Evolutionary conservation across 495 filamentous ascomycete genomes (phyloP), one percentile per base, ranked within the genome.

Genomic region (Penicillium canescens): DNA sequence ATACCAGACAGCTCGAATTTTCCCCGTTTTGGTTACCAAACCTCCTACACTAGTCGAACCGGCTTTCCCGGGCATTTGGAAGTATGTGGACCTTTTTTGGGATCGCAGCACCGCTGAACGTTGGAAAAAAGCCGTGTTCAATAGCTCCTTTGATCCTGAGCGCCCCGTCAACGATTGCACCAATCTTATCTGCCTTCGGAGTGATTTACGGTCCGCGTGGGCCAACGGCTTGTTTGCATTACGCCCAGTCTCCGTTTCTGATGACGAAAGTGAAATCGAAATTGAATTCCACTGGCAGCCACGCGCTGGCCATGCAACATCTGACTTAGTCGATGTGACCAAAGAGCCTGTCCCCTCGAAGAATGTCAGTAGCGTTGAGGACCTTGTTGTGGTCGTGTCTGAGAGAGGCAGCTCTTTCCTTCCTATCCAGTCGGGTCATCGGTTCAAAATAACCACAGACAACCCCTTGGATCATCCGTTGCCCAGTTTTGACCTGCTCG

Each of bases 271-370:
- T 8, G 26, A 52, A 24, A 24, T 60, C 20, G 53, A 56, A 13
- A 35, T 60, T 3, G 57, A 60, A 24, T 60, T 56, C 16, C 42
- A 60, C 26, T 60, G 57, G 57, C 53, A 49, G 24, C 57, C 57
- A 39, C 23, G 21, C 31, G 16, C 35, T n/a, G 8, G 13, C 5
- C 53, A 60, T 36, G 28, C 16, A 13, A n/a, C 42, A 6, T 33
- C 11, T 6, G 53, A 52, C 11, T 4, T n/a, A 13, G 37, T 60
- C 5, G 42, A 47, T 48, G n/a, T 57, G n/a, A 3, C 14, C 6
- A 52, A 50, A 21, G 20, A 31, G 18, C 53, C 53, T 4, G 3
- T 14, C 12, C 42, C 54, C 8, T 38, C 47, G 4, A 24, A 48
- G 35, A 12, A 36, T 13, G 13, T 57, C 18, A 20, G 26, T 8